Base-by-base conservation (phyloP, 495 filamentous ascomycete species). In the Talaromyces liani region DNA sequence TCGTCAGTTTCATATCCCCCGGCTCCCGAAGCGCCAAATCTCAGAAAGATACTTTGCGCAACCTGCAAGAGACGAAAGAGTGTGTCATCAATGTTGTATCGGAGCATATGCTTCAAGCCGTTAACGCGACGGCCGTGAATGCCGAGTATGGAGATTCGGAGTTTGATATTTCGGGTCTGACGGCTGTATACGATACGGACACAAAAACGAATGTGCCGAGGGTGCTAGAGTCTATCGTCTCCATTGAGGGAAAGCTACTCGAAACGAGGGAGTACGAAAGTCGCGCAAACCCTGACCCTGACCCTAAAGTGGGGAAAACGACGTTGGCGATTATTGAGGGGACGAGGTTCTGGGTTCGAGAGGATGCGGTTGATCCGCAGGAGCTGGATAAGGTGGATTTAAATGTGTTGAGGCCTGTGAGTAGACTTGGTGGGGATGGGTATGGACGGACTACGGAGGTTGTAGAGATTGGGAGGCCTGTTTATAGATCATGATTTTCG, bases 71-170 rank as follows among this genome's bases (percentile, higher is more conserved):
- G 41, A 85, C 82, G 0, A 73, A 81, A 33, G 93, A 98, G 67
- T 85, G 84, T 45, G 86, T 87, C 20, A 89, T 97, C 71, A 97
- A 94, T 70, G 88, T 97, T 63, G 88, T 97, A 65, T 85, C 83
- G 0, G 92, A 96, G 77, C 84, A 87, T 73, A 95, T 87, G 69
- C 68, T 95, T 64, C 93, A 97, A 75, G 93, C 93, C 0, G 93
- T 93, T 20, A 97, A 98, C 71, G 81, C 84, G 20, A 84, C 86
- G 8, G 79, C 83, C 14, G 83, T 96, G 70, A 91, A 97, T 69
- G 82, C 90, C 0, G 92, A 93, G 0, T 87, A 87, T 54, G 92
- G 90, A 0, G 76, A 86, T 0, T 89, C 85, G 5, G 93, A 98
- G 75, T 98, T 93, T 91, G 81, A 83, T 12, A 74, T 92, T 16